Evolutionary conservation across 345 rosid genomes (phyloP).

Genomic region (Geranium rotundifolium): DNA sequence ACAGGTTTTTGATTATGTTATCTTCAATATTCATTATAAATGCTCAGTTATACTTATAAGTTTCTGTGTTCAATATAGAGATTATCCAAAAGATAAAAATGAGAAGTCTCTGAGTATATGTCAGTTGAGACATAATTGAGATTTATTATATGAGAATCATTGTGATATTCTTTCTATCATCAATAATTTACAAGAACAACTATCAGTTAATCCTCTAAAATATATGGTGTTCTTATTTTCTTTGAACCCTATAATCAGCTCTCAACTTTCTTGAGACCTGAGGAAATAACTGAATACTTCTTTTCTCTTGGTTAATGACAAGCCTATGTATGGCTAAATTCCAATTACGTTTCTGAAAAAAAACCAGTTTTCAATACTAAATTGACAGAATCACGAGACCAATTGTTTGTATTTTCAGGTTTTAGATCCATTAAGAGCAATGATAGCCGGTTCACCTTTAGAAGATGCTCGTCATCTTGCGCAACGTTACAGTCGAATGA

Average conservation of each 20-base stretch:
- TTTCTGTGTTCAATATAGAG: too few relatives aligned
- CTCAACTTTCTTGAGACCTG: too few relatives aligned
- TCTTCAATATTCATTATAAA: not conserved
- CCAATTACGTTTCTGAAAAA: not conserved
- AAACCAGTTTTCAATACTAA: not conserved
- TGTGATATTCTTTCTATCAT: not conserved
- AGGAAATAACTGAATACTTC: too few relatives aligned
- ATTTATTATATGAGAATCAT: not conserved
- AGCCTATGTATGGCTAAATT: too few relatives aligned
- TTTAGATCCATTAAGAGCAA: constrained; percentile 90
- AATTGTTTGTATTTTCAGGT: constrained; percentile 25
- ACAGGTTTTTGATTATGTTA: constrained; percentile 37
- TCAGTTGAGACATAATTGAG: not conserved
- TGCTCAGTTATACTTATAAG: not conserved
- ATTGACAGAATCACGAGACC: not conserved
- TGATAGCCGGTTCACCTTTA: constrained; percentile 59
- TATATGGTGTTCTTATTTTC: too few relatives aligned
- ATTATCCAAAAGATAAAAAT: too few relatives aligned
- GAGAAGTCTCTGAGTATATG: not conserved
- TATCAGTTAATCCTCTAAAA: too few relatives aligned
- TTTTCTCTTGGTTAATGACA: too few relatives aligned
- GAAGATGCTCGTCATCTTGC: constrained; percentile 99
- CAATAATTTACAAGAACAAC: not conserved
- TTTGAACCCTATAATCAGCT: too few relatives aligned
- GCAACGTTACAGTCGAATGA: constrained; percentile 97